These are phyloP conservation scores for Candida railenensis DNA, from an alignment of 805 yeast genomes.

Conservation along the genomic window DNA sequence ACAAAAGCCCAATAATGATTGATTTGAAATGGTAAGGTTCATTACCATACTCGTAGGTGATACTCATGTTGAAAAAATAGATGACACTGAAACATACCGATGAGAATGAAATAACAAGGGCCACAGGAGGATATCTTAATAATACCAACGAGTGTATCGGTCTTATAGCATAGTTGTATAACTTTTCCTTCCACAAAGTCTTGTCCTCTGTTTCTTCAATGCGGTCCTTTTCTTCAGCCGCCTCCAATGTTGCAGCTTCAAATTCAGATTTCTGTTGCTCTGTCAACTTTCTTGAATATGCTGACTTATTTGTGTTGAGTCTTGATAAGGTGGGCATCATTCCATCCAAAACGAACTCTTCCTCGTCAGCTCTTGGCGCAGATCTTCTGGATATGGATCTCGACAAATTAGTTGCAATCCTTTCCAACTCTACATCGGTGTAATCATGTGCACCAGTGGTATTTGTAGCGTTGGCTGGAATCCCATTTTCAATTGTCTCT, in stretches of 20 bases:
- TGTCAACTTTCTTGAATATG: conserved; percentile 28
- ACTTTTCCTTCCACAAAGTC: conserved; percentile 18
- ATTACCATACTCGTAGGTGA: conserved; percentile 59
- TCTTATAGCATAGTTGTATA: conserved; percentile 48
- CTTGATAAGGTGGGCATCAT: conserved; percentile 38
- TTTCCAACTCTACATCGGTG: conserved; percentile 23
- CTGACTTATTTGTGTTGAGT: conserved; percentile 31
- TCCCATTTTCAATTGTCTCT: neutral
- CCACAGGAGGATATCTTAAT: conserved; percentile 71
- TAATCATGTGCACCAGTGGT: conserved; percentile 3
- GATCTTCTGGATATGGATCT: conserved; percentile 16
- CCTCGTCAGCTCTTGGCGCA: neutral
- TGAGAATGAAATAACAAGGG: conserved; percentile 61
- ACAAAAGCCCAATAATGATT: conserved; percentile 68
- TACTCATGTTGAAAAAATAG: conserved; percentile 73
- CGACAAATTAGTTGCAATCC: conserved; percentile 33
- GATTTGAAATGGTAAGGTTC: conserved; percentile 70
- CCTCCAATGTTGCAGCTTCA: conserved; percentile 6
- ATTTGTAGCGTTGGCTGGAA: neutral
- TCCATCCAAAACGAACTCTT: conserved; percentile 37
- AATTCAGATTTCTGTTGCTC: conserved; percentile 11
- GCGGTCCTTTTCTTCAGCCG: conserved; percentile 14
- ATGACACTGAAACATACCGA: conserved; percentile 69
- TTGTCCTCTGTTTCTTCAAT: conserved; percentile 9
- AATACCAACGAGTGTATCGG: conserved; percentile 65